These are phyloP conservation scores for Musa schizocarpa DNA, from an alignment of 176 grass and related monocot species.

Conservation along the genomic window DNA sequence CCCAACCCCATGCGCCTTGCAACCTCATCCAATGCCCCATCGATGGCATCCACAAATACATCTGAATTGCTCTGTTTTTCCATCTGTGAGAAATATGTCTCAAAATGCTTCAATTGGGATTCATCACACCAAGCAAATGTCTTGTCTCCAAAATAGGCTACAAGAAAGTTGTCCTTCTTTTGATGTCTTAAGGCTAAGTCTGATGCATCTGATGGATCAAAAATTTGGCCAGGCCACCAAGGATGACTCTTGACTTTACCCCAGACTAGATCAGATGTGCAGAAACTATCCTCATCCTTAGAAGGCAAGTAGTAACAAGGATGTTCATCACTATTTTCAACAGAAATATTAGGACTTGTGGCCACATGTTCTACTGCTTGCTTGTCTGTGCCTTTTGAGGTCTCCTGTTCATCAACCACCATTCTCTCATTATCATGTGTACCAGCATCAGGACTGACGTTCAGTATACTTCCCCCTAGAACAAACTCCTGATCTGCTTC, in stretches of 20 bases:
- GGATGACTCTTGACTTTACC: conserved; percentile 98
- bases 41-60: conserved; percentile 58
- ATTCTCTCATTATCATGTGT: not conserved
- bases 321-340: conserved; percentile 5
- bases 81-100: conserved; percentile 65
- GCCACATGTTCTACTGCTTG: not conserved
- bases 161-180: conserved; percentile 56
- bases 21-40: conserved; percentile 69
- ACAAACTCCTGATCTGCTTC: not conserved
- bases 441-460: not conserved
- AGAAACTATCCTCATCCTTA: conserved; percentile 46
- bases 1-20: conserved; percentile 64
- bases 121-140: conserved; percentile 98
- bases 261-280: conserved; percentile 81
- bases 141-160: conserved; percentile 91
- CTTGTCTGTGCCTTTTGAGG: not conserved
- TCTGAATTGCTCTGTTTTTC: conserved; percentile 84
- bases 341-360: not conserved
- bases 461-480: not conserved
- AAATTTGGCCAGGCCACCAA: conserved; percentile 99
- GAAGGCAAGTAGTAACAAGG: conserved; percentile 46
- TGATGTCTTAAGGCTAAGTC: conserved; percentile 74
- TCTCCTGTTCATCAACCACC: conserved; percentile 5
- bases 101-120: conserved; percentile 71
- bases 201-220: conserved; percentile 67